Conservation (phyloP, 1,284 basidiomycete genomes). For the Ceratobasidium sp. region DNA sequence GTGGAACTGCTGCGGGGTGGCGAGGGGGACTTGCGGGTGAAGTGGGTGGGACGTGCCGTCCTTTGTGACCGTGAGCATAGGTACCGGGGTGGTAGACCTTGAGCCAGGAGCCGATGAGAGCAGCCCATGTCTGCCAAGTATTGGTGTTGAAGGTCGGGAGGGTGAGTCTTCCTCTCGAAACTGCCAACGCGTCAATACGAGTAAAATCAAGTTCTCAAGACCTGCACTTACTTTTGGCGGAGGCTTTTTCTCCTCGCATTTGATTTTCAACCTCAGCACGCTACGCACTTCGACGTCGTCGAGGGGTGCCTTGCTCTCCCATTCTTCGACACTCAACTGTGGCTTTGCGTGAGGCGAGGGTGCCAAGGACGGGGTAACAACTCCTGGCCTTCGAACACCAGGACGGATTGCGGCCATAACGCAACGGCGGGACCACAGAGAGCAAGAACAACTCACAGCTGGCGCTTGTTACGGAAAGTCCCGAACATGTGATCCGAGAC, state of each 20-base stretch:
- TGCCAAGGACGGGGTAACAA: slow-evolving; percentile 23
- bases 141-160: slow-evolving; percentile 63
- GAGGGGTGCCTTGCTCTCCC: slow-evolving; percentile 86
- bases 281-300: slow-evolving; percentile 77
- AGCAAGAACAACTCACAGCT: slow-evolving; percentile 7
- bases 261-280: slow-evolving; percentile 73
- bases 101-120: slow-evolving; percentile 46
- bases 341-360: slow-evolving; percentile 59
- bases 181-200: slow-evolving; percentile 21
- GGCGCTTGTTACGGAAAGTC: slow-evolving; percentile 28
- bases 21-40: slow-evolving; percentile 78
- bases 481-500: slow-evolving; percentile 29
- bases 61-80: slow-evolving; percentile 31
- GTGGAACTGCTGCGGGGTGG: slow-evolving; percentile 92
- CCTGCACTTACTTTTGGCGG: slow-evolving; percentile 75
- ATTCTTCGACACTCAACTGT: slow-evolving; percentile 81
- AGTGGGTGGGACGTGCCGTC: slow-evolving; percentile 61
- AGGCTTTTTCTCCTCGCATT: slow-evolving; percentile 71
- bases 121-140: slow-evolving; percentile 42
- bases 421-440: background rate
- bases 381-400: slow-evolving; percentile 26
- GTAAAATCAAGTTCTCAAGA: background rate
- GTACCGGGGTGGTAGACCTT: slow-evolving; percentile 48
- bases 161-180: slow-evolving; percentile 58
- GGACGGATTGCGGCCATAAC: slow-evolving; percentile 37